A percentile compares a stretch with the other conserved stretches of the same genome.
phyloP scores from a whole-genome alignment of 176 grass and related monocot species.

The Chloris gayana region DNA sequence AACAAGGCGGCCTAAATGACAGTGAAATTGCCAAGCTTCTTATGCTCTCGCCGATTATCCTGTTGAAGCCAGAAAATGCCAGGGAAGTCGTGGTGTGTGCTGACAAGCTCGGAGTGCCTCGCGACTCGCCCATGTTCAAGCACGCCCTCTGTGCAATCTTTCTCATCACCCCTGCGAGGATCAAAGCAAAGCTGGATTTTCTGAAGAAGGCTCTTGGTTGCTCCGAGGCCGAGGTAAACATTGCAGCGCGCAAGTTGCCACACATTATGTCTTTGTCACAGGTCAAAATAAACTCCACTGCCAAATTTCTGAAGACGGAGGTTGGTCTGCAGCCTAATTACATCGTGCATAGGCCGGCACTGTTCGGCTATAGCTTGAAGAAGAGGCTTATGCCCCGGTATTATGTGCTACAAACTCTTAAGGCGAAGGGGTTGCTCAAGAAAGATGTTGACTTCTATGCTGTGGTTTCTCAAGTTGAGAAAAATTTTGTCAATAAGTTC shows the following conservation, averaged over 20 bases:
- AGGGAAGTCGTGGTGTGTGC: background rate
- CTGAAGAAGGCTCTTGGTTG: conserved; percentile 52
- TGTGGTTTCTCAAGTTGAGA: accelerated
- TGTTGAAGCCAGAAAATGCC: background rate
- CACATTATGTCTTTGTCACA: background rate
- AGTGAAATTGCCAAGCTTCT: background rate
- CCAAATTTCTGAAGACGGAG: conserved; percentile 50
- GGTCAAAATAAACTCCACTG: background rate
- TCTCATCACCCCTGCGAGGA: background rate
- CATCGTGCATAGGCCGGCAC: conserved; percentile 5
- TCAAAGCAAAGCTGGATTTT: background rate
- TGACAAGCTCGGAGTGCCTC: conserved; percentile 5
- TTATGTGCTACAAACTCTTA: conserved; percentile 42
- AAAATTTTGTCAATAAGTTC: conserved; percentile 24
- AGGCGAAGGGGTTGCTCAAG: conserved; percentile 45
- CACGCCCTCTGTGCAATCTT: background rate
- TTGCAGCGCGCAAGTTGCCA: conserved; percentile 22
- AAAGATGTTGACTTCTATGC: background rate
- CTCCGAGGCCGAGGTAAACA: conserved; percentile 28
- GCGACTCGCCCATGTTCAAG: background rate
- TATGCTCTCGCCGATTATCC: background rate
- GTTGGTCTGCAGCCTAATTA: conserved; percentile 15
- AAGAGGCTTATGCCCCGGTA: conserved; percentile 37
- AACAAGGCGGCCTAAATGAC: background rate
- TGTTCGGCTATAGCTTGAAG: conserved; percentile 38